Base-by-base conservation (phyloP, 169 alveolate species). In the Ichthyophthirius multifiliis region DNA sequence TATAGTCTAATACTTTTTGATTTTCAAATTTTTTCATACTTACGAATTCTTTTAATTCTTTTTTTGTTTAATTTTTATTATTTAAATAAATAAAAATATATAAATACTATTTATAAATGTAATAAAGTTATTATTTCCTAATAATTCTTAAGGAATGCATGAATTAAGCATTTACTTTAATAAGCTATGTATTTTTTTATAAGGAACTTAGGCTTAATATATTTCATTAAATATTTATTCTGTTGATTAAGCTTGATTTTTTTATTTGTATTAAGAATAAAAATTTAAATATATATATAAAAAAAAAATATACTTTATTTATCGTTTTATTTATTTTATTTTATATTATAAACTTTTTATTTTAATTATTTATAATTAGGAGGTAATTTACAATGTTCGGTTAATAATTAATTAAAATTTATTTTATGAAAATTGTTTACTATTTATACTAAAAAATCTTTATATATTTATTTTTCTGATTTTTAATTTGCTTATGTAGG, bases 1-100 rank as follows among this genome's bases (percentile, higher is more conserved):
- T 71, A 5, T 67, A 48, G 55, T 81, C 82, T 35, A 32, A 43
- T n/a, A 71, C 62, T n/a, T 47, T 39, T 47, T 67, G 18, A 45
- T 81, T 76, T 81, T 81, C 86, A 73, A 71, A 81, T 73, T 82
- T 81, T 20, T 45, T 45, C 13, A 67, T 27, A 0, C 31, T 27
- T n/a, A 81, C 43, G 35, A 67, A 81, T 30, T 73, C 32, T 16
- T 13, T 6, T 12, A 39, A 41, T 20, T 67, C 43, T 32, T 30
- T 15, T 32, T 15, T 3, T 41, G 16, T 18, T 37, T 31, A 30
- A 10, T 39, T 4, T 37, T 2, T 37, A 18, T 16, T 4, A 37
- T n/a, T 4, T 35, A 34, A 35, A 31, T 65, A 12, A 67, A 18
- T 3, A 37, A 0, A 13, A 2, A 65, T 10, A 12, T 12, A 2